A percentile compares a stretch with the other conserved stretches of the same genome.
Evolutionary conservation across 257 asterid species (phyloP).

Genomic region (Prunella vulgaris): DNA sequence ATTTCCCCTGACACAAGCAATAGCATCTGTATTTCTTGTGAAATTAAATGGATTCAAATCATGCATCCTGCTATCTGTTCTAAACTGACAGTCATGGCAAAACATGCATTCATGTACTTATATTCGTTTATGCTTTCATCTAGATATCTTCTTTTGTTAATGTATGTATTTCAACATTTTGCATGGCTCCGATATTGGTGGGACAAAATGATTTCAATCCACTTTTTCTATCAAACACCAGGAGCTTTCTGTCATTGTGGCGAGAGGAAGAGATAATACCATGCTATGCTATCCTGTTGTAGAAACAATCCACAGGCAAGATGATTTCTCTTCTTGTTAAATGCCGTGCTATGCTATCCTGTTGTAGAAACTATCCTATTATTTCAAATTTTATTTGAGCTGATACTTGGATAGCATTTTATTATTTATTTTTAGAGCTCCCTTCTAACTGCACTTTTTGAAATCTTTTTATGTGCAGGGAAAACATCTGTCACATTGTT

Average conservation of each 20-base stretch:
- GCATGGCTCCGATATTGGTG: background rate
- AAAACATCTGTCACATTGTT: slow-evolving; percentile 90
- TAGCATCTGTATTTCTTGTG: background rate
- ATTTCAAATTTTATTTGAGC: background rate
- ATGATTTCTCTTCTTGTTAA: slow-evolving; percentile 7
- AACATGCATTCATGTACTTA: background rate
- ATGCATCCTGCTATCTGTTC: background rate
- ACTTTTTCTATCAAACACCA: background rate
- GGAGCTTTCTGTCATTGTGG: slow-evolving; percentile 2
- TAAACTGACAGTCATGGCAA: background rate
- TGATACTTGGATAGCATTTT: background rate
- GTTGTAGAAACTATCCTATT: background rate
- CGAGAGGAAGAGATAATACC: background rate
- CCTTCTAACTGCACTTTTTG: background rate
- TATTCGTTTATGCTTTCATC: background rate
- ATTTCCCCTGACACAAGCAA: background rate
- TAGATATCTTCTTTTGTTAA: background rate
- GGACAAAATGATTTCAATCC: slow-evolving; percentile 3
- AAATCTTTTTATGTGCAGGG: slow-evolving; percentile 39
- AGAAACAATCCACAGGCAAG: slow-evolving; percentile 86
- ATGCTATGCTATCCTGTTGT: slow-evolving; percentile 70
- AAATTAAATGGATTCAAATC: background rate
- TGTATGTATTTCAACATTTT: background rate
- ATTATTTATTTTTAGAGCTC: background rate
- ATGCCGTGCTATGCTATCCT: background rate